Evolutionary conservation across 805 yeast species (phyloP).

Genomic region (Trichomonascus vanleenenianus): DNA sequence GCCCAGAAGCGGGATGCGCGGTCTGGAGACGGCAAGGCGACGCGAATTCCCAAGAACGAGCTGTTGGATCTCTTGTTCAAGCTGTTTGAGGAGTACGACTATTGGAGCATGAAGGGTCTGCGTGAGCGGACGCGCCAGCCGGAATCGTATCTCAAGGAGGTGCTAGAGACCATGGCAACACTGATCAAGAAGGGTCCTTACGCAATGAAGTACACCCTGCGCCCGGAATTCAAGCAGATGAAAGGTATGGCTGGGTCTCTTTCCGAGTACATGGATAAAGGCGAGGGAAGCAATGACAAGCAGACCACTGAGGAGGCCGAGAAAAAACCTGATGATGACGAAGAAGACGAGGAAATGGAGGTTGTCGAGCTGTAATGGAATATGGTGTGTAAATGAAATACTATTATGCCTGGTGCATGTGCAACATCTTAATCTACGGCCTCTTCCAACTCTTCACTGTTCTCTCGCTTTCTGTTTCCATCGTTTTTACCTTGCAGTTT

Average conservation of each 20-base stretch:
- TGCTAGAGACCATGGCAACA: constrained; percentile 80
- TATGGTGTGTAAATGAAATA: neutral
- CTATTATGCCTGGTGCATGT: neutral
- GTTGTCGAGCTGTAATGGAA: constrained; percentile 11
- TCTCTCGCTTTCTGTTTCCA: too few species aligned
- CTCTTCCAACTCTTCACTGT: too few species aligned
- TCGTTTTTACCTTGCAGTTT: too few species aligned
- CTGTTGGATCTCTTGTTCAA: constrained; percentile 81
- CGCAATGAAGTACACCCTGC: constrained; percentile 82
- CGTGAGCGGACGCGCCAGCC: constrained; percentile 95
- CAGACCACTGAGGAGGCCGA: neutral
- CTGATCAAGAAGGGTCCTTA: constrained; percentile 93
- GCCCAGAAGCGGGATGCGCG: constrained; percentile 28
- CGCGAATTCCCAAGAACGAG: constrained; percentile 89
- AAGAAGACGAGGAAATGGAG: constrained; percentile 15
- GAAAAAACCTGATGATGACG: constrained; percentile 2
- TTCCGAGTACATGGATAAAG: constrained; percentile 17
- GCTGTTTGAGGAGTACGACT: constrained; percentile 89
- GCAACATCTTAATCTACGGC: neutral
- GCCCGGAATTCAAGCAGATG: constrained; percentile 80
- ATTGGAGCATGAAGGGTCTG: constrained; percentile 92
- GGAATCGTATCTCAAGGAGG: constrained; percentile 79
- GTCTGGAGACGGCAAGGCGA: constrained; percentile 73
- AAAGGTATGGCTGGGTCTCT: constrained; percentile 32
- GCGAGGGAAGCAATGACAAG: neutral